A percentile compares a stretch with the other conserved stretches of the same genome.
These are phyloP conservation scores for Phoma herbarum DNA, from an alignment of 2,329 filamentous ascomycete species.

Conservation along the genomic window DNA sequence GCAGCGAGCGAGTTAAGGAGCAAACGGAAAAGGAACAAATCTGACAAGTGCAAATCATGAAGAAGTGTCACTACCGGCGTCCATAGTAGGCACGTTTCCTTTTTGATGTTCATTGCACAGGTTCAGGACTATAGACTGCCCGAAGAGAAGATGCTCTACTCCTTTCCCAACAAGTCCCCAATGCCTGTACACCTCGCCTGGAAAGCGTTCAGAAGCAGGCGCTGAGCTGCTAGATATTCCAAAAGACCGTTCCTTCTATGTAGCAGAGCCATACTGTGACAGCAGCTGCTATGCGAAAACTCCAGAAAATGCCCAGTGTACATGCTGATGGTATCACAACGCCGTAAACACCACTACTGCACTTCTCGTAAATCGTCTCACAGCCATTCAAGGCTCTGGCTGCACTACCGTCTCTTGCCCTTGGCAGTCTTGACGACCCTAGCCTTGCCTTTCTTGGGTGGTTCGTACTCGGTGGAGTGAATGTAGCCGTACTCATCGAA, in stretches of 20 bases:
- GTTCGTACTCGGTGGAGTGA: conserved; percentile 64
- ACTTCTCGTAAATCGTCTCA: conserved; percentile 34
- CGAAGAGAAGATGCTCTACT: background rate
- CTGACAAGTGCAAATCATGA: background rate
- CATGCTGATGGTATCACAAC: conserved; percentile 35
- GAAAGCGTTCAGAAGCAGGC: background rate
- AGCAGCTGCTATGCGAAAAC: conserved; percentile 20
- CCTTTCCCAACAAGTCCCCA: background rate
- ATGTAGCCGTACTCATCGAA: conserved; percentile 66
- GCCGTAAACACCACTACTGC: conserved; percentile 30
- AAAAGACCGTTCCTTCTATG: conserved; percentile 10
- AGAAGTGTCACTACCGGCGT: background rate
- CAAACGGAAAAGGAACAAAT: background rate
- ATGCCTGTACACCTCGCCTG: background rate
- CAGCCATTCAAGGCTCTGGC: background rate
- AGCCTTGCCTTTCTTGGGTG: conserved; percentile 58
- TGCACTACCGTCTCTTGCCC: conserved; percentile 36
- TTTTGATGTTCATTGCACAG: background rate
- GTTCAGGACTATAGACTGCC: background rate
- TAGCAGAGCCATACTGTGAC: conserved; percentile 4
- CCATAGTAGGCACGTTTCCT: background rate
- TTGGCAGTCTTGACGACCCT: conserved; percentile 43
- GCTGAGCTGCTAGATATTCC: background rate
- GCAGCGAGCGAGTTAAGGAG: background rate
- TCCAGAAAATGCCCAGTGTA: conserved; percentile 29